Evolutionary conservation across 2,329 filamentous ascomycete genomes (phyloP).

Genomic region (Ceratocystis colombiana): DNA sequence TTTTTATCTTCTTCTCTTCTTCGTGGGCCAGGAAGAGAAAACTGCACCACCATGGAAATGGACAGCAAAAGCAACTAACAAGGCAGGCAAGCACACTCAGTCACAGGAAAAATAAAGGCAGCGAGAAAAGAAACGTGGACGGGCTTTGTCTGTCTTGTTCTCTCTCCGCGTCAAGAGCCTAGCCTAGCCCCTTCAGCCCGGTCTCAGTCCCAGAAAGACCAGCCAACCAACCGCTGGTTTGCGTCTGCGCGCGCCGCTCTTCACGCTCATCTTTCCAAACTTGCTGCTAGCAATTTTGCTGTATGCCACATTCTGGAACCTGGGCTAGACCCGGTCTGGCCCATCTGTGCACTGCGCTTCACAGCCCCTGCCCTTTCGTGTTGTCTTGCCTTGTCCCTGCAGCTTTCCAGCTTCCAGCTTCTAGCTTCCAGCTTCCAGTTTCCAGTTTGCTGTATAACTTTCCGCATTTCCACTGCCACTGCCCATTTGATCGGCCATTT

Average conservation of each 20-base stretch:
- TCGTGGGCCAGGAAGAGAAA: background rate
- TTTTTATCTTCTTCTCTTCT: background rate
- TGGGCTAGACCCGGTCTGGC: conserved; percentile 5
- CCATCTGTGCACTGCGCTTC: background rate
- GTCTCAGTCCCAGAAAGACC: too few relatives aligned
- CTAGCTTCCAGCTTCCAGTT: too few relatives aligned
- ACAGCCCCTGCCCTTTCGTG: background rate
- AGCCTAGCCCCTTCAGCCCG: too few relatives aligned
- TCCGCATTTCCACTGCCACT: too few relatives aligned
- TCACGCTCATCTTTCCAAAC: background rate
- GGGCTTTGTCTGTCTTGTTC: background rate
- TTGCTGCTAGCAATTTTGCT: background rate
- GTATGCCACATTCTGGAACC: conserved; percentile 12
- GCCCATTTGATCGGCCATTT: too few relatives aligned
- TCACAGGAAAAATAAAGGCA: background rate
- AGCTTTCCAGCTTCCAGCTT: background rate
- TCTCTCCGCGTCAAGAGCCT: background rate
- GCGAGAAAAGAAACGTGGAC: background rate
- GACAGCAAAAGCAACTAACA: background rate
- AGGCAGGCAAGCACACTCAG: background rate
- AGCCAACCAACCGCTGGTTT: background rate
- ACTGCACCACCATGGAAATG: background rate
- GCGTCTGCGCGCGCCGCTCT: background rate
- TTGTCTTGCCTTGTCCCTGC: conserved; percentile 10
- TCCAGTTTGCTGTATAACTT: too few relatives aligned